Conservation (phyloP, 805 yeast genomes). For the Wickerhamomyces kurtzmanii region DNA sequence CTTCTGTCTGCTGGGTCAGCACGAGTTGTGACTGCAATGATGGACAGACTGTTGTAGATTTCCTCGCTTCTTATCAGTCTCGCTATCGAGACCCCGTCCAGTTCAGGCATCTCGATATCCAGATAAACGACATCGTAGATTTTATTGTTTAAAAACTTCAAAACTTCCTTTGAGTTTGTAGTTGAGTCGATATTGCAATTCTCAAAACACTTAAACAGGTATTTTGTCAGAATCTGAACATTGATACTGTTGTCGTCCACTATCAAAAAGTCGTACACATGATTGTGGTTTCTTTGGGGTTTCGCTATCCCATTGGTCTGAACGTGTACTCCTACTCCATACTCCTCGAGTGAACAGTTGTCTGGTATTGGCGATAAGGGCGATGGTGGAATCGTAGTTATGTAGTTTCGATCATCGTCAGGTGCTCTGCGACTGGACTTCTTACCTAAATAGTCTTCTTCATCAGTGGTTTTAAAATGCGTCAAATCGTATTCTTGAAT, state of each 20-base stretch:
- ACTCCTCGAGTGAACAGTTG: too few species aligned
- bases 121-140: constrained; percentile 25
- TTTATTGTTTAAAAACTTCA: constrained; percentile 8
- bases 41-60: constrained; percentile 14
- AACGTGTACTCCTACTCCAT: too few species aligned
- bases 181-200: constrained; percentile 22
- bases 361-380: too few species aligned
- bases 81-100: constrained; percentile 30
- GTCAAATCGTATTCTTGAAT: too few species aligned
- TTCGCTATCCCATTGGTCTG: too few species aligned
- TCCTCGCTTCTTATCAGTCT: constrained; percentile 7
- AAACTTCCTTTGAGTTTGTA: constrained; percentile 9
- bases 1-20: constrained; percentile 18
- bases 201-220: constrained; percentile 25
- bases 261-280: too few species aligned
- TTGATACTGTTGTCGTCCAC: constrained; percentile 27
- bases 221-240: constrained; percentile 23
- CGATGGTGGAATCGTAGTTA: too few species aligned
- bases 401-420: too few species aligned
- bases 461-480: too few species aligned
- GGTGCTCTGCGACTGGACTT: too few species aligned
- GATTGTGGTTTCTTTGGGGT: too few species aligned
- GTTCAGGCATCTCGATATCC: constrained; percentile 35
- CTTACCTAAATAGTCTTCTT: too few species aligned
- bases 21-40: constrained; percentile 32